Evolutionary conservation across 2,329 filamentous ascomycete species (phyloP), one percentile per base, ranked within the genome.

Genomic region (Tolypocladium endophyticum): DNA sequence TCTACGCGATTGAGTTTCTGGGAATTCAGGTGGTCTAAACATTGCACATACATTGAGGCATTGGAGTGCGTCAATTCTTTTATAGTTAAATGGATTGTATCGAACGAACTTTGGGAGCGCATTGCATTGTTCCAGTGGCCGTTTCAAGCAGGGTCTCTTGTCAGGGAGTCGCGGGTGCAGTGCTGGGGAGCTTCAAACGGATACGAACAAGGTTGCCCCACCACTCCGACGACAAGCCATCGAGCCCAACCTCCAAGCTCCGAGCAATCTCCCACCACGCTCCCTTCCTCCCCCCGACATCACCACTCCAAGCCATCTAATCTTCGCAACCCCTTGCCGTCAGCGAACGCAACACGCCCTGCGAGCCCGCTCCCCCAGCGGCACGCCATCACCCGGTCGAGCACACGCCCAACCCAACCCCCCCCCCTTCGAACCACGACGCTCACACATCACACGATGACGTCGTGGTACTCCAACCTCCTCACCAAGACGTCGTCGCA

Each of bases 391-490:
- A 8, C 28, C 47, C 3, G 28, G 12, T 11, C 11, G 25, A n/a
- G 47, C 47, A 1, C 55, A 50, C 20, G 25, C n/a, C 53, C 39
- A 52, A 54, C 50, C n/a, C 25, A 56, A n/a, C 60, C 47, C 2
- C 12, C 36, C n/a, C 57, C 54, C 18, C n/a, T n/a, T 25, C 12
- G 20, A n/a, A n/a, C 55, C 33, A 55, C 45, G 55, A 56, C 33
- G 41, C 28, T 14, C 43, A 12, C 38, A 33, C 55, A 56, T 33
- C 60, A 70, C 43, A 77, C 67, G 67, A 91, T 91, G 87, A 82
- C 88, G 68, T 89, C 87, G 67, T 95, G 92, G 81, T 89, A 95
- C 76, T 89, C 87, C 69, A 90, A 87, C 70, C 81, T 87, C 70
- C 76, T 87, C 69, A 84, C 81, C 65, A 85, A 81, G 63, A 86